A percentile compares a stretch with the other conserved stretches of the same genome.
phyloP scores from a whole-genome alignment of 2,329 filamentous ascomycete genomes.

The Ophiosphaerella herpotricha region DNA sequence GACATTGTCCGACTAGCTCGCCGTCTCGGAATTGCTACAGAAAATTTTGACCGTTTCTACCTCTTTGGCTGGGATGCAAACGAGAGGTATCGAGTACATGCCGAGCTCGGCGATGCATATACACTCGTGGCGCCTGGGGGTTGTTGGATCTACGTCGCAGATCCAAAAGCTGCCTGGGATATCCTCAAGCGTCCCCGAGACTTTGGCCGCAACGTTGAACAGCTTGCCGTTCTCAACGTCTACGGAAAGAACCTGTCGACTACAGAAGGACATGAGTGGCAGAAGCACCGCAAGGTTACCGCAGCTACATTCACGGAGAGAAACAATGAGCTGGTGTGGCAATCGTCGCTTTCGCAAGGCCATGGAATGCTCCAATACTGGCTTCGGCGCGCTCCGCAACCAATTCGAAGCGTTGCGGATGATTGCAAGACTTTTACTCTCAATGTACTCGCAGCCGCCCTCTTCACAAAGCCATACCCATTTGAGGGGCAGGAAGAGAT shows the following conservation, averaged over 20 bases:
- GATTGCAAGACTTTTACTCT: slow-evolving; percentile 17
- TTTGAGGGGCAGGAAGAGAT: slow-evolving; percentile 11
- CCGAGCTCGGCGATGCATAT: slow-evolving; percentile 3
- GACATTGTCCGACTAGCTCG: slow-evolving; percentile 2
- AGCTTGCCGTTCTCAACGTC: slow-evolving; percentile 24
- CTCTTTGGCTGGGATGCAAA: slow-evolving; percentile 15
- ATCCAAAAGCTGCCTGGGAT: slow-evolving; percentile 9
- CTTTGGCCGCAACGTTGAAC: slow-evolving; percentile 17
- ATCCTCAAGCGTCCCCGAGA: slow-evolving; percentile 13
- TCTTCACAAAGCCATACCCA: slow-evolving; percentile 14
- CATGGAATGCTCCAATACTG: slow-evolving; percentile 23
- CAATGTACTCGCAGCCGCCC: slow-evolving; percentile 17
- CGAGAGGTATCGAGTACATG: background rate
- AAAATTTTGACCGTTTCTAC: slow-evolving; percentile 6
- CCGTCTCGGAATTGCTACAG: slow-evolving; percentile 3
- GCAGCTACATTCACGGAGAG: slow-evolving; percentile 28
- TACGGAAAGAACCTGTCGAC: slow-evolving; percentile 28
- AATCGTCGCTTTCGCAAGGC: slow-evolving; percentile 15
- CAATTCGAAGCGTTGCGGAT: slow-evolving; percentile 5
- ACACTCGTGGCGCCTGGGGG: slow-evolving; percentile 9
- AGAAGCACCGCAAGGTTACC: slow-evolving; percentile 32
- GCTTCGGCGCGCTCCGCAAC: slow-evolving; percentile 2
- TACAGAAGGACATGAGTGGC: slow-evolving; percentile 31
- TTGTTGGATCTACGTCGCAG: slow-evolving; percentile 8
- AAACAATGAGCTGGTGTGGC: slow-evolving; percentile 34